These are phyloP conservation scores for Elongisporangium undulatum DNA, from an alignment of 352 stramenopile genomes.

Conservation along the genomic window DNA sequence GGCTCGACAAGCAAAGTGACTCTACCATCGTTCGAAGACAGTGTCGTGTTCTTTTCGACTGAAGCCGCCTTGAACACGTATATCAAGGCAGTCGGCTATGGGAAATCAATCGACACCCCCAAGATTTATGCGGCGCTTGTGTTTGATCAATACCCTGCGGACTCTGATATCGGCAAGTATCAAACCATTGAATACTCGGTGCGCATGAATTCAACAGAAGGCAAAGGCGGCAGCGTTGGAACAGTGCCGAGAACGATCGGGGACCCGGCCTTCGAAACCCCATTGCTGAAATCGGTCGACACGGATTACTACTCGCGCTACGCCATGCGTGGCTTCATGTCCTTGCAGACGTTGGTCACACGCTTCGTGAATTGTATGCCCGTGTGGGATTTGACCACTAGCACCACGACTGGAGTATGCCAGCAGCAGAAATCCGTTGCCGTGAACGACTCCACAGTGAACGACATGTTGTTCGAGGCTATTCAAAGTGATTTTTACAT, in stretches of 20 bases:
- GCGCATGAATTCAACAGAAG: conserved; percentile 54
- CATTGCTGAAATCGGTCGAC: conserved; percentile 40
- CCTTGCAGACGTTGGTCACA: conserved; percentile 54
- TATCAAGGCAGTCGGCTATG: conserved; percentile 35
- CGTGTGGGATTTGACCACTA: conserved; percentile 25
- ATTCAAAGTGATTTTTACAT: conserved; percentile 31
- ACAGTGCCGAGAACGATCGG: conserved; percentile 37
- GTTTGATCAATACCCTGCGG: conserved; percentile 46
- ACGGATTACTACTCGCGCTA: conserved; percentile 38
- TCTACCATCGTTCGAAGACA: conserved; percentile 53
- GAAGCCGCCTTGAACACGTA: conserved; percentile 39
- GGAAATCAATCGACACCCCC: conserved; percentile 28
- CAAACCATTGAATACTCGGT: conserved; percentile 57
- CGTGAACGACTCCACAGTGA: conserved; percentile 10
- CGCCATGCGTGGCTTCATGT: conserved; percentile 49
- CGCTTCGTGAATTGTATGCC: conserved; percentile 60
- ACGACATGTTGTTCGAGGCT: conserved; percentile 19
- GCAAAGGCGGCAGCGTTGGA: conserved; percentile 10
- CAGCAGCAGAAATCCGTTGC: conserved; percentile 33
- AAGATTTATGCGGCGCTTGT: conserved; percentile 60
- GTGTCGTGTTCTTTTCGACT: conserved; percentile 53
- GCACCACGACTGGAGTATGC: conserved; percentile 37
- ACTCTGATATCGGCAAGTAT: conserved; percentile 32
- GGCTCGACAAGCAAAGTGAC: conserved; percentile 12
- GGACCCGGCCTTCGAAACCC: conserved; percentile 38